Evolutionary conservation across 1,284 basidiomycete genomes (phyloP).

Genomic region (Erythrobasidium hasegawianum): DNA sequence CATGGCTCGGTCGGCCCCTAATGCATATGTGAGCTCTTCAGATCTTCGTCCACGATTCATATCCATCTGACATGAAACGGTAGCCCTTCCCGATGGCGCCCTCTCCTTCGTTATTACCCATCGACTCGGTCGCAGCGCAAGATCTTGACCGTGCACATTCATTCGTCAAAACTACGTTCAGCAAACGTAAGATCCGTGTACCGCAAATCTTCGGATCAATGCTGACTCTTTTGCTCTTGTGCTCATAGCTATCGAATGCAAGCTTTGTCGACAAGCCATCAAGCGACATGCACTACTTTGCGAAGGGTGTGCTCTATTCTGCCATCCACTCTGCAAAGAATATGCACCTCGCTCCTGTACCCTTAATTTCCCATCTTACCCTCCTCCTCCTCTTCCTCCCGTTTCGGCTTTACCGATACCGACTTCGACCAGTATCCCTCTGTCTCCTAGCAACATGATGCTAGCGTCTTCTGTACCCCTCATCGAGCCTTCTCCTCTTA

Average conservation of each 20-base stretch:
- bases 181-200: constrained; percentile 76
- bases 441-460: not conserved
- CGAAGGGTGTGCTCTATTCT: constrained; percentile 81
- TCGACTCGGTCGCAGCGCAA: not conserved
- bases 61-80: too few relatives aligned
- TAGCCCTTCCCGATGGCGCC: not conserved
- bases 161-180: constrained; percentile 87
- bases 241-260: constrained; percentile 75
- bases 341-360: constrained; percentile 77
- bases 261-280: constrained; percentile 72
- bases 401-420: constrained; percentile 34
- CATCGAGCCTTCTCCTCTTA: constrained; percentile 12
- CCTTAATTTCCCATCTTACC: constrained; percentile 61
- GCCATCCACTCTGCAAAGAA: constrained; percentile 71
- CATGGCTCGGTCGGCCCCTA: constrained; percentile 4
- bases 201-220: too few relatives aligned
- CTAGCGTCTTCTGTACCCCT: constrained; percentile 17
- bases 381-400: constrained; percentile 41
- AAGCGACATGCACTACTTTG: constrained; percentile 86
- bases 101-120: not conserved
- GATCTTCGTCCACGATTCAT: too few relatives aligned
- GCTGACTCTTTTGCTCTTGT: constrained; percentile 36
- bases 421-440: constrained; percentile 35
- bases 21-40: constrained; percentile 19
- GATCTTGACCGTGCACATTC: constrained; percentile 55